phyloP scores from a whole-genome alignment of 805 yeast genomes.

The Ogataea chonburiensis region DNA sequence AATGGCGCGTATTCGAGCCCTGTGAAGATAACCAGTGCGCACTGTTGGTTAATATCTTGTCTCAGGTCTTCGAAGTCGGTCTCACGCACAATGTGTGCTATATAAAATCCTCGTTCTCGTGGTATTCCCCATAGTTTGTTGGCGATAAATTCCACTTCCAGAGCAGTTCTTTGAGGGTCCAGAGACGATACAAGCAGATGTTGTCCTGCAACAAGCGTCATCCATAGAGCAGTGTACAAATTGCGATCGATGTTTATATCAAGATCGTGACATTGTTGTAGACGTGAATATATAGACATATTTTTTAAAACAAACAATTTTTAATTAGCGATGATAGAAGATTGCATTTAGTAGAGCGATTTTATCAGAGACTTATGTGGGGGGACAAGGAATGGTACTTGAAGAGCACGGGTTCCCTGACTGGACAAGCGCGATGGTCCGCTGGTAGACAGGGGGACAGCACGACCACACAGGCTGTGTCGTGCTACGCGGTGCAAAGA shows the following conservation, averaged over 20 bases:
- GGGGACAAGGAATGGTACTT: no score
- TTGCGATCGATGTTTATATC: slow-evolving; percentile 20
- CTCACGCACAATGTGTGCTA: no score
- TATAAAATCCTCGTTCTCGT: not conserved
- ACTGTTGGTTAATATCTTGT: no score
- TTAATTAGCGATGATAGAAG: no score
- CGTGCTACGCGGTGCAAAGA: slow-evolving; percentile 9
- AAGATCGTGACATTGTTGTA: slow-evolving; percentile 5
- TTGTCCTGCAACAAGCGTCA: slow-evolving; percentile 27
- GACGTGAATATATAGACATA: slow-evolving; percentile 7
- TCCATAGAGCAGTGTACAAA: slow-evolving; percentile 24
- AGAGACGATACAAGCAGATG: slow-evolving; percentile 28
- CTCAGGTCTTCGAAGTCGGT: no score
- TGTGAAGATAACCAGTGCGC: slow-evolving; percentile 7
- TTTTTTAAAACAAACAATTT: slow-evolving; percentile 3
- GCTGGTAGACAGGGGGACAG: no score
- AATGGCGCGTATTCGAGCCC: slow-evolving; percentile 14
- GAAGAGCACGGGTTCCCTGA: no score
- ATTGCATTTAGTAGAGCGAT: no score
- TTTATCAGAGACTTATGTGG: no score
- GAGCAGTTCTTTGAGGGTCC: slow-evolving; percentile 14
- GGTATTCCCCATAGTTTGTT: slow-evolving; percentile 16
- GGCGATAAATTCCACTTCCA: slow-evolving; percentile 18
- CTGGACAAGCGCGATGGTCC: no score
- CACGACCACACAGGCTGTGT: no score